These are phyloP conservation scores for Malus sylvestris DNA, from an alignment of 306 rosid species.

Conservation along the genomic window DNA sequence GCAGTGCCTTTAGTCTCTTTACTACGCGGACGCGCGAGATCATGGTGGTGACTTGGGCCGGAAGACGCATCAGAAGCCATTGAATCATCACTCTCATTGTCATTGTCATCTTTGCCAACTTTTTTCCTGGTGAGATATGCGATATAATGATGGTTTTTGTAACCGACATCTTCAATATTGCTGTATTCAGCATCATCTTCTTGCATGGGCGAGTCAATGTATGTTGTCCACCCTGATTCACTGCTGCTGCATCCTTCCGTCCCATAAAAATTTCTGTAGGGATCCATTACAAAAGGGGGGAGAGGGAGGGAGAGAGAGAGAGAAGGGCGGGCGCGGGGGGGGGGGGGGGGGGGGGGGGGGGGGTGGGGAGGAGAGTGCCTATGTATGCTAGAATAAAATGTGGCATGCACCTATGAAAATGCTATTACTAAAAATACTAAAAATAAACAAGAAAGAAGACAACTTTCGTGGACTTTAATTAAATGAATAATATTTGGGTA, in stretches of 20 bases:
- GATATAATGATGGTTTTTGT: not conserved
- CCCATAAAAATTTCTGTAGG: slow-evolving; percentile 37
- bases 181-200: slow-evolving; percentile 52
- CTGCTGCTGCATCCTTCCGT: slow-evolving; percentile 71
- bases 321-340: not conserved
- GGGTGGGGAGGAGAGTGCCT: not conserved
- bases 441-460: slow-evolving; percentile 9
- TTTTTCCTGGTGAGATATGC: not conserved
- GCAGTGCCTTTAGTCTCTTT: slow-evolving; percentile 19
- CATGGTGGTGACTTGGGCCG: slow-evolving; percentile 39
- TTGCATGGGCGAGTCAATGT: slow-evolving; percentile 59
- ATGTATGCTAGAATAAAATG: slow-evolving; percentile 22
- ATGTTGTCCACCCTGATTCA: slow-evolving; percentile 90
- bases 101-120: slow-evolving; percentile 31
- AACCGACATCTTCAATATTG: slow-evolving; percentile 8
- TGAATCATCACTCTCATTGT: slow-evolving; percentile 65
- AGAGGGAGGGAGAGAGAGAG: not conserved
- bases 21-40: not conserved
- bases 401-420: slow-evolving; percentile 7
- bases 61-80: slow-evolving; percentile 89
- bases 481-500: too few species aligned
- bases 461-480: not conserved
- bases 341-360: not conserved
- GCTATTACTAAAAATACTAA: slow-evolving; percentile 11
- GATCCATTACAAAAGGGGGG: slow-evolving; percentile 23